A percentile compares a stretch with the other conserved stretches of the same genome.
Conservation (phyloP, 805 yeast species). For the Candida chauliodis region DNA sequence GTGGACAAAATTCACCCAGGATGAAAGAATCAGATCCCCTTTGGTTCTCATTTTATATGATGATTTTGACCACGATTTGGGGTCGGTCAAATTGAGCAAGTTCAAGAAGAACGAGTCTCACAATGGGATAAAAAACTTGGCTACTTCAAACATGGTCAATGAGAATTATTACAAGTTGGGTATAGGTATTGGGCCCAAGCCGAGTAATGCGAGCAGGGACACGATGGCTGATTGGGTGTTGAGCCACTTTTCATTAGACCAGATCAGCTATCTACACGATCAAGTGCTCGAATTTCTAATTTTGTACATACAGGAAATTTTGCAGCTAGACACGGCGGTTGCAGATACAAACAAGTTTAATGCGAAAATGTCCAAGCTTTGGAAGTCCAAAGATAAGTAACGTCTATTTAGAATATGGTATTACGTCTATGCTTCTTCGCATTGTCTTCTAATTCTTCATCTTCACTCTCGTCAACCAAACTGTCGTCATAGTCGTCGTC, state of each 20-base stretch:
- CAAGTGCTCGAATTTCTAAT: constrained; percentile 13
- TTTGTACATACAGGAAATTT: constrained; percentile 20
- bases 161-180: constrained; percentile 28
- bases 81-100: constrained; percentile 25
- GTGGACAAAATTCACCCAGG: constrained; percentile 21
- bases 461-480: constrained; percentile 1
- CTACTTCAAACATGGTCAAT: constrained; percentile 8
- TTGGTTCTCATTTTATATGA: constrained; percentile 25
- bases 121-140: constrained; percentile 32
- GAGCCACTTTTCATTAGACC: constrained; percentile 25
- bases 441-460: background rate
- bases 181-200: constrained; percentile 43
- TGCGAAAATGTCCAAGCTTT: constrained; percentile 13
- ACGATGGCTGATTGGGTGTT: constrained; percentile 42
- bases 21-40: constrained; percentile 10
- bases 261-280: constrained; percentile 15
- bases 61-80: constrained; percentile 35
- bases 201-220: constrained; percentile 28
- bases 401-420: constrained; percentile 7
- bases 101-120: constrained; percentile 37
- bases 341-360: constrained; percentile 27
- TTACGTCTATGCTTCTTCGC: constrained; percentile 5
- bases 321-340: constrained; percentile 17
- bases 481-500: constrained; percentile 6
- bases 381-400: constrained; percentile 3